Base-by-base conservation (phyloP, 2,329 filamentous ascomycete species). In the Celoporthe dispersa region DNA sequence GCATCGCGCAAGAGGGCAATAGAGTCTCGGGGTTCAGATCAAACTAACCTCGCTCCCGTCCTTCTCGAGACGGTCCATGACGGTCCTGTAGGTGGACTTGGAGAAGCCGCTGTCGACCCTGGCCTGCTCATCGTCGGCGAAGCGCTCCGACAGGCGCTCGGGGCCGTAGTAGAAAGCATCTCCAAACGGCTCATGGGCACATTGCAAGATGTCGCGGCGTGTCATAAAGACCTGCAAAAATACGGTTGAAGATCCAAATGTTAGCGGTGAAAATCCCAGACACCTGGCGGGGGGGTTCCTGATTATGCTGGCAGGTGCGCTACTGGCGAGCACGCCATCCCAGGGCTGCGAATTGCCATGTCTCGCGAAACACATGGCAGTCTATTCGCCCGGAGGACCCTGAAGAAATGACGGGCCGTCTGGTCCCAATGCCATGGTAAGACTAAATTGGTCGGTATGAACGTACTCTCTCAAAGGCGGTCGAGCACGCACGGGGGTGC, bases 121-220 rank as follows among this genome's bases (percentile, higher is more conserved):
- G 44, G 81, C 80, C 55, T 81, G 80, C 66, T 81, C 80, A 73
- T 97, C 92, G 60, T 91, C 79, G 77, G 91, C 90, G 78, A 93
- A 99, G 76, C 96, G 89, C 66, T 88, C 84, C 77, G 92, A 91
- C 75, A 98, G 86, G 75, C 93, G 88, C 83, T 99, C 96, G 8
- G 95, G 94, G 66, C 96, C 95, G 78, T 92, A 98, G 84, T 98
- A 98, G 79, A 95, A 98, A 72, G 94, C 92, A 82, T 98, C 96
- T 67, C 95, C 95, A 81, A 98, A 98, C 6, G 96, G 96, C 83
- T 99, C 96, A 80, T 98, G 96, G 75, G 96, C 86, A 79, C 93
- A 97, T 76, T 91, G 86, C 71, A 98, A 87, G 67, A 86, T 90
- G 77, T 97, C 91, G 75, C 88, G 88, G 75, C 94, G 92, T 76